Percentiles rank a stretch among this genome's conserved stretches.
Evolutionary conservation across 768 basidiomycete genomes (phyloP).

Genomic region (Cystobasidium ongulense): DNA sequence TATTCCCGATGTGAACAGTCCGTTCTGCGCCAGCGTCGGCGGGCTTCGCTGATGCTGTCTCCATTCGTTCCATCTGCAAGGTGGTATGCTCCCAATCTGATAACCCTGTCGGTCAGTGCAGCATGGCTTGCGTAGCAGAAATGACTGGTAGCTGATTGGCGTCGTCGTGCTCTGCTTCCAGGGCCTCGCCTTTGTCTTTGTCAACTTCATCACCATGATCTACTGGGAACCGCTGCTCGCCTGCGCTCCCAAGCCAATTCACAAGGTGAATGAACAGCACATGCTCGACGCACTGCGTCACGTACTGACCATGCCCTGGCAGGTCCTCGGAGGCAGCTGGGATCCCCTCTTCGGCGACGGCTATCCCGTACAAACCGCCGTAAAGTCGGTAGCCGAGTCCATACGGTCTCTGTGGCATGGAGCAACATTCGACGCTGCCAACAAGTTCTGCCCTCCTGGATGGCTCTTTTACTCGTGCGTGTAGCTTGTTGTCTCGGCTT

Average conservation of each 20-base stretch:
- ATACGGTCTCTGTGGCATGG: constrained; percentile 19
- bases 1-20: constrained; percentile 22
- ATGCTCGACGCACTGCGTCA: not conserved
- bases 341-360: constrained; percentile 40
- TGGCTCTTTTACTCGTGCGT: constrained; percentile 83
- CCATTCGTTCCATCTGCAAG: not conserved
- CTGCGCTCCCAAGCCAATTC: constrained; percentile 39
- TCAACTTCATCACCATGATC: constrained; percentile 75
- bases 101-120: constrained; percentile 21
- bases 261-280: constrained; percentile 37
- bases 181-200: constrained; percentile 67
- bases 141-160: not conserved
- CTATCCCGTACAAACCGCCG: not conserved
- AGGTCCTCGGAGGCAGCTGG: constrained; percentile 38
- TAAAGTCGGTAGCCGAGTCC: not conserved
- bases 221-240: constrained; percentile 62
- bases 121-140: not conserved
- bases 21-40: not conserved
- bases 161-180: not conserved
- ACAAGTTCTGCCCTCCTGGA: constrained; percentile 57
- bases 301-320: not conserved
- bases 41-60: not conserved
- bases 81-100: constrained; percentile 31
- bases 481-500: not conserved
- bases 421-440: constrained; percentile 62